phyloP scores from a whole-genome alignment of 495 filamentous ascomycete species.

The Penicillium longicatenatum region DNA sequence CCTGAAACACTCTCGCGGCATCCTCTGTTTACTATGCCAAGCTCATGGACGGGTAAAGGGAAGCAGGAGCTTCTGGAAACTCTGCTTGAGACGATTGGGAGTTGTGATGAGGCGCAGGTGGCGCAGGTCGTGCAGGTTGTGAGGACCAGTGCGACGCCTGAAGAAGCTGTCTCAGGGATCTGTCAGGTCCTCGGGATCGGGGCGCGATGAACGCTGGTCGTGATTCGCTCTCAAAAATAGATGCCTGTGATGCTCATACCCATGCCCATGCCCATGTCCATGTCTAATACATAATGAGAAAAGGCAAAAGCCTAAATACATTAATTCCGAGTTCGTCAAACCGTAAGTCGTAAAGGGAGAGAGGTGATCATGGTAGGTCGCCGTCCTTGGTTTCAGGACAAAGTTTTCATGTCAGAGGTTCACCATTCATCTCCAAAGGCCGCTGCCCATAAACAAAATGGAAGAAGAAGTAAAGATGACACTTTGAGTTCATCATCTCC shows the following conservation, averaged over 20 bases:
- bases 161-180: conserved; percentile 36
- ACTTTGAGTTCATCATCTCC: conserved; percentile 31
- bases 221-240: background rate
- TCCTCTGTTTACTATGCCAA: conserved; percentile 10
- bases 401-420: background rate
- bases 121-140: conserved; percentile 34
- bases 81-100: conserved; percentile 34
- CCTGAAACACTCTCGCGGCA: background rate
- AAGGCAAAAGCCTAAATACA: background rate
- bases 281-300: conserved; percentile 7
- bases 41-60: conserved; percentile 27
- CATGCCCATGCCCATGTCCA: conserved; percentile 1
- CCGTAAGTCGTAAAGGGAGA: background rate
- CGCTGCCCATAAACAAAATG: conserved; percentile 45
- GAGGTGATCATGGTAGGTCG: background rate
- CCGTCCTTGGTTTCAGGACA: background rate
- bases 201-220: conserved; percentile 10
- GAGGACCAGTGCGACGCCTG: conserved; percentile 33
- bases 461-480: conserved; percentile 40
- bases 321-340: background rate
- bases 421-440: conserved; percentile 25
- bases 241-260: background rate
- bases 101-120: conserved; percentile 32
- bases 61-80: conserved; percentile 33
- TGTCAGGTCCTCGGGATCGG: conserved; percentile 31